phyloP scores from a whole-genome alignment of 2,329 filamentous ascomycete species.

The Pseudogymnoascus sp. region DNA sequence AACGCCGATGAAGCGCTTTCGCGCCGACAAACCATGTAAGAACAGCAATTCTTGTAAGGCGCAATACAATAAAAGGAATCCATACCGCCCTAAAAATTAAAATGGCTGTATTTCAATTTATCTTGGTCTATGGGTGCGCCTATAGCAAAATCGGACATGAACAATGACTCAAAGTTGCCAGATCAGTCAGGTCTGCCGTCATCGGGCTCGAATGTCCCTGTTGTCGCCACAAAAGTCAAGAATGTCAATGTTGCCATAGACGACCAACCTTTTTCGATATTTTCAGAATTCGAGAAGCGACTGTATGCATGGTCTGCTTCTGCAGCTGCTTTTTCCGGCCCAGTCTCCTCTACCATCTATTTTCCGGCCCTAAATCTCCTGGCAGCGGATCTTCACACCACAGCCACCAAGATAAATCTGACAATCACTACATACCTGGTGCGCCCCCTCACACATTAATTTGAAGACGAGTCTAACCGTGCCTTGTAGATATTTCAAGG shows the following conservation, averaged over 20 bases:
- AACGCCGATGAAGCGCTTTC: not conserved
- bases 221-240: not conserved
- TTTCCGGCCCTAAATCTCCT: slow-evolving; percentile 23
- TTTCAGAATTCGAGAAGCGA: not conserved
- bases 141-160: not conserved
- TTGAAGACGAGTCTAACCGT: slow-evolving; percentile 15
- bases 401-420: slow-evolving; percentile 23
- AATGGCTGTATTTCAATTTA: not conserved
- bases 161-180: not conserved
- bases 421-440: slow-evolving; percentile 26
- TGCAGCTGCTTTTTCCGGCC: slow-evolving; percentile 13
- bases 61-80: not conserved
- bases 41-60: not conserved
- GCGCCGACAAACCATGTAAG: not conserved
- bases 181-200: not conserved
- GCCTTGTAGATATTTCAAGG: slow-evolving; percentile 48
- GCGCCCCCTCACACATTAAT: not conserved
- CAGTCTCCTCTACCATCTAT: slow-evolving; percentile 21
- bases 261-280: not conserved
- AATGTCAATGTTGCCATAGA: not conserved
- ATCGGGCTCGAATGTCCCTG: not conserved
- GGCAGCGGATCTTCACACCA: slow-evolving; percentile 18
- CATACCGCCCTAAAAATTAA: not conserved
- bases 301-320: slow-evolving; percentile 9
- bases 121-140: not conserved